A percentile compares a stretch with the other conserved stretches of the same genome.
Conservation (phyloP, 1,139 yeast genomes). For the Scheffersomyces lignicola region DNA sequence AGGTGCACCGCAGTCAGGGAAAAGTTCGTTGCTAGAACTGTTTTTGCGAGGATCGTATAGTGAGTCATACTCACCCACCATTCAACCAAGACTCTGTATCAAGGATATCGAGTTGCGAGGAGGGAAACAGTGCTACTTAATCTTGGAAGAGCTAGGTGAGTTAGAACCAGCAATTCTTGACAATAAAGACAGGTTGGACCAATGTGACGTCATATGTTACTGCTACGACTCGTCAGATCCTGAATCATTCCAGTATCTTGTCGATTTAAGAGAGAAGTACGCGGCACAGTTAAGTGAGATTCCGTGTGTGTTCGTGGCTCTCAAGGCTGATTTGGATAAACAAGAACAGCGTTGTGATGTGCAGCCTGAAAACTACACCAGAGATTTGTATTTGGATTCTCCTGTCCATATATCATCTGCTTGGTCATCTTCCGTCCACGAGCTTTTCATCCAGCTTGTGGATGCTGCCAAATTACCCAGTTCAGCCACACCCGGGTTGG, state of each 20-base stretch:
- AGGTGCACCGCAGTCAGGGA: constrained; percentile 87
- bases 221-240: constrained; percentile 95
- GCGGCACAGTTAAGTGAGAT: constrained; percentile 57
- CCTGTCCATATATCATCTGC: constrained; percentile 86
- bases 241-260: constrained; percentile 82
- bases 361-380: constrained; percentile 87
- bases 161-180: constrained; percentile 79
- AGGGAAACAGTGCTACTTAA: constrained; percentile 91
- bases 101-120: constrained; percentile 94
- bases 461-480: constrained; percentile 85
- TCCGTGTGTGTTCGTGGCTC: constrained; percentile 86
- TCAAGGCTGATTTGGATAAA: constrained; percentile 91
- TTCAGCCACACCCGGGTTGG: constrained; percentile 77
- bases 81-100: constrained; percentile 77
- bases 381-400: constrained; percentile 57
- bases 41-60: constrained; percentile 76
- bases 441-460: constrained; percentile 80
- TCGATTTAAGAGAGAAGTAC: constrained; percentile 62
- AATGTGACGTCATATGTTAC: constrained; percentile 88
- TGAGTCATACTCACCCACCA: constrained; percentile 77
- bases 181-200: constrained; percentile 67
- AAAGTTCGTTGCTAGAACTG: constrained; percentile 76
- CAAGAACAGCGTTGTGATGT: constrained; percentile 86
- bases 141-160: constrained; percentile 87
- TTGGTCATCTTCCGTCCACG: constrained; percentile 86